Evolutionary conservation across 306 rosid species (phyloP), one percentile per base, ranked within the genome.

Genomic region (Dryas alaskensis): DNA sequence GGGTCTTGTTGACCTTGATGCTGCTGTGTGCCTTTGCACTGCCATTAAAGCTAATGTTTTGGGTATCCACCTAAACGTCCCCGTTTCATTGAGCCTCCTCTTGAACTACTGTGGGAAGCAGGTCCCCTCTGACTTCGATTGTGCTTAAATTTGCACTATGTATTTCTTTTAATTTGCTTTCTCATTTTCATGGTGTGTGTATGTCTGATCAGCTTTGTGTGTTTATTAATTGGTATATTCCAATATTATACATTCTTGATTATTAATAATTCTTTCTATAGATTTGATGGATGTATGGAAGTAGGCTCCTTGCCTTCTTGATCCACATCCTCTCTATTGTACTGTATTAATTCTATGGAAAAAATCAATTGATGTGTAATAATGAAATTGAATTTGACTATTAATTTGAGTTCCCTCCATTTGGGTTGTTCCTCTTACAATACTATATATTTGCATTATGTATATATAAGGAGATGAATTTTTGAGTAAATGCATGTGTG

Each of bases 11-110:
- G 84, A 93, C 64, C 90, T 93, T 70, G 97, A 93, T 58, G 98
- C 97, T 3, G 97, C 94, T 5, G 75, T 87, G 19, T 93, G 98
- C 80, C 97, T 93, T 55, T 91, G 97, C 94, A 93, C 96, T 0
- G 92, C 91, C 9, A 86, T 91, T 4, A 91, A 82, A 40, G 96
- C 93, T 40, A 85, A 83, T 31, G 58, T 91, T 9, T 39, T 93
- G 11, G 96, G 97, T 3, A 39, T 89, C 63, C 85, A 91, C 79
- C 87, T 91, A 12, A 85, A 89, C 25, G 4, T 91, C 61, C 91
- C 92, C 0, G 4, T 92, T n/a, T 48, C 75, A 10, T 75, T 93
- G 84, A 89, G 81, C 82, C 83, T 93, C 81, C 42, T 93, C 0
- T 92, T 93, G 69, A 87, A 86, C 81, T 73, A 78, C 74, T 93